Base-by-base conservation (phyloP, 306 rosid genomes). In the Medicago truncatula region DNA sequence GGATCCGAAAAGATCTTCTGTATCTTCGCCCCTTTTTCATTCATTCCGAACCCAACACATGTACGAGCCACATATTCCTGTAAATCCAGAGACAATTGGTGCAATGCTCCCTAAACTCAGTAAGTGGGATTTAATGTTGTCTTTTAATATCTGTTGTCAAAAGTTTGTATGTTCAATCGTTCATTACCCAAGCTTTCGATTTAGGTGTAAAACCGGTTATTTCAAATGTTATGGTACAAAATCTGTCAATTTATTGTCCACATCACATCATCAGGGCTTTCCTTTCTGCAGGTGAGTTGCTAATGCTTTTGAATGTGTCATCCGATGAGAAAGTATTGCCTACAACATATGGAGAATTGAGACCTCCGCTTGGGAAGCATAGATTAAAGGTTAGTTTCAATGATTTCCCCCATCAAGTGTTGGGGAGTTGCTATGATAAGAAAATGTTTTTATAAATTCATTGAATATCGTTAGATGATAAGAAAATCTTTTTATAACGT, bases 321-420 rank as follows among this genome's bases (percentile, higher is more conserved):
- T 88, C 92, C 1, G 97, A 96, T 81, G 97, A 88, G 82, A 92
- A 89, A 67, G 70, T 86, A 31, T 78, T 96, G 83, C 94, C 91
- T 17, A 96, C 99, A 57, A 90, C 99, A 63, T 96, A 92, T 79
- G 99, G 99, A 81, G 93, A 90, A 78, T 81, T 96, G 78, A 88
- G 88, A 87, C 99, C 99, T 82, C 99, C 99, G 56, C 99, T 96
- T 77, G 98, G 98, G 78, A 96, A 90, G 86, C 88, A 96, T 82
- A 95, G 99, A 65, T 80, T 96, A 71, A 96, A 92, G 98, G 99
- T 96, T 80, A 76, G 87, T 82, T 71, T 59, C 57, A 56, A 36
- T 23, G 50, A 53, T 71, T 70, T 4, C 39, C 49, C 54, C 43
- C 50, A 5, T 15, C 25, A 44, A 67, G 18, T 39, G 61, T 62